Conservation (phyloP, 2,329 filamentous ascomycete species). For the Calonectria crousiana region DNA sequence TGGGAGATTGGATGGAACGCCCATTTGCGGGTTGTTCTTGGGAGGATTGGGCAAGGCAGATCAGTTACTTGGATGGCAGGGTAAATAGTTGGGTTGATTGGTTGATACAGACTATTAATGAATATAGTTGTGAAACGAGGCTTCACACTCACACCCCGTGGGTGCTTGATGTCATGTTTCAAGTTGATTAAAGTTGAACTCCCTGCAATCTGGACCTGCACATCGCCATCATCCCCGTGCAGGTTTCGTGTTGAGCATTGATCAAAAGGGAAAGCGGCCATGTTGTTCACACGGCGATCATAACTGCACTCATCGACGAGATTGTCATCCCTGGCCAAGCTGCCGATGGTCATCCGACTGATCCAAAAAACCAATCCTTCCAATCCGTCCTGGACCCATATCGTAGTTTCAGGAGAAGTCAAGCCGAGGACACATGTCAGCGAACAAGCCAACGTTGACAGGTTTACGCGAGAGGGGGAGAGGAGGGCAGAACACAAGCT, state of each 20-base stretch:
- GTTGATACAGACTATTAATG: slow-evolving; percentile 46
- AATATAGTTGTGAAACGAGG: slow-evolving; percentile 43
- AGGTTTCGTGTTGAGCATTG: not conserved
- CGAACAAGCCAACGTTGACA: not conserved
- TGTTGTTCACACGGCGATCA: not conserved
- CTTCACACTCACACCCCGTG: slow-evolving; percentile 1
- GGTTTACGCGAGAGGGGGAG: not conserved
- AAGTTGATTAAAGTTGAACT: slow-evolving; percentile 11
- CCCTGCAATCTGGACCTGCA: slow-evolving; percentile 14
- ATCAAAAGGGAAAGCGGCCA: not conserved
- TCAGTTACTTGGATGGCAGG: slow-evolving; percentile 36
- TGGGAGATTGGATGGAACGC: slow-evolving; percentile 32
- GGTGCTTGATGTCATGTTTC: slow-evolving; percentile 18
- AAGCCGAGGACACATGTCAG: not conserved
- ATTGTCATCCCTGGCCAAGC: not conserved
- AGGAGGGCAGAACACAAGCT: not conserved
- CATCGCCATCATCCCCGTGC: not conserved
- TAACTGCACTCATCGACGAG: not conserved
- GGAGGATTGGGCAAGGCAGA: slow-evolving; percentile 30
- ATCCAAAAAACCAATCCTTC: not conserved
- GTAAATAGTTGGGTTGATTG: slow-evolving; percentile 30
- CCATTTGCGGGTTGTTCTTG: slow-evolving; percentile 21
- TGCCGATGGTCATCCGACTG: not conserved
- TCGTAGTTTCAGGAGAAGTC: not conserved
- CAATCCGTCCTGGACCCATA: not conserved